Conservation (phyloP, 2,329 filamentous ascomycete species). For the Macrophomina tecta region DNA sequence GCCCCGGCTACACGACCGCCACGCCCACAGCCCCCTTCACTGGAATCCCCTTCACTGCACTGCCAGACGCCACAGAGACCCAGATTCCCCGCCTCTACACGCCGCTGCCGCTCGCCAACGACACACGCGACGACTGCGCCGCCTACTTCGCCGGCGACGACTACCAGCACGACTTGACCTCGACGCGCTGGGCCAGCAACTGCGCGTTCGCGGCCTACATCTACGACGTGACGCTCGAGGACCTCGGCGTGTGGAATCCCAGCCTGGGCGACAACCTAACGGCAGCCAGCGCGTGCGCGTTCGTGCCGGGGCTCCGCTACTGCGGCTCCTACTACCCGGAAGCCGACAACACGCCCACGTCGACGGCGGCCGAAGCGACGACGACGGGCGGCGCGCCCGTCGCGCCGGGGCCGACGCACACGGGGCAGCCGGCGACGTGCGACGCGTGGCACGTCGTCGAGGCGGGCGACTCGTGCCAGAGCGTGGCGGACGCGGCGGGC, state of each 20-base stretch:
- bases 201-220: conserved; percentile 21
- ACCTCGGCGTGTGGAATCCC: conserved; percentile 3
- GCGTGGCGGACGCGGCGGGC: not conserved
- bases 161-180: conserved; percentile 30
- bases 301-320: not conserved
- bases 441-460: not conserved
- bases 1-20: conserved; percentile 27
- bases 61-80: not conserved
- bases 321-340: not conserved
- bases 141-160: conserved; percentile 33
- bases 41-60: not conserved
- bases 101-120: conserved; percentile 32
- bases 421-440: not conserved
- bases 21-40: not conserved
- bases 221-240: conserved; percentile 5
- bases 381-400: not conserved
- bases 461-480: conserved; percentile 2
- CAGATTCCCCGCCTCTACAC: not conserved
- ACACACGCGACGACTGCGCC: conserved; percentile 34
- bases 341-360: not conserved
- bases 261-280: not conserved
- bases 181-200: conserved; percentile 18
- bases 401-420: not conserved
- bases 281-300: not conserved
- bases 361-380: not conserved